Base-by-base conservation (phyloP, 805 yeast species). In the Debaryomyces tyrocola region DNA sequence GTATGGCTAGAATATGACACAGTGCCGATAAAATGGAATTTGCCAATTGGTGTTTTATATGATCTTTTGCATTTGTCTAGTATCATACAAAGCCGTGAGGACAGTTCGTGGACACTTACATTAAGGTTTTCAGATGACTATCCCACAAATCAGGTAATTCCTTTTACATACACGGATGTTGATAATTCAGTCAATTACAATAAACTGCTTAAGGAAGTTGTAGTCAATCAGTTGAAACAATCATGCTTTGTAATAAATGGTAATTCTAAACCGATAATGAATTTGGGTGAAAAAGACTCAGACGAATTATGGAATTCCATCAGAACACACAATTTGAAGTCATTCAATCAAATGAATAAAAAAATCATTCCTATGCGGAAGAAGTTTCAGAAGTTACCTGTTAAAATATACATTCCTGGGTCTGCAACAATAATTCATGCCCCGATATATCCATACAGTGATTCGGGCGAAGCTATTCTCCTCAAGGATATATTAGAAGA, bases 141-240 rank as follows among this genome's bases (percentile, higher is more conserved):
- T 45, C 76, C 76, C 2, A n/a, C 40, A 1, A 60, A 59, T 4
- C 29, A 57, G 17, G 58, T 71, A 7, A 61, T 70, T 4, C 75
- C 75, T 4, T 64, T 66, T 42, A 45, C 51, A 2, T 49, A 53
- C 45, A 42, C 33, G 15, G 34, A 41, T 6, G 49, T 34, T 3
- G 55, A 50, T 14, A 33, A 41, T 2, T 27, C 39, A 8, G 43
- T 57, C 2, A 57, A 62, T 45, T 69, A 67, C 52, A 49, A 55
- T 31, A 50, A 56, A 20, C 58, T 73, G 10, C 52, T 81, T 47
- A 73, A 65, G 38, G 78, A 75, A 42, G 75, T 79, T 41, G 84
- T 94, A 84, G 68, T 83, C 49, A 90, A 92, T 59, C 90, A 83
- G 48, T 67, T 90, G 60, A 92, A 94, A 57, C 97, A 92, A 58